Base-by-base conservation (phyloP, 345 rosid species). In the Trapa incisa region DNA sequence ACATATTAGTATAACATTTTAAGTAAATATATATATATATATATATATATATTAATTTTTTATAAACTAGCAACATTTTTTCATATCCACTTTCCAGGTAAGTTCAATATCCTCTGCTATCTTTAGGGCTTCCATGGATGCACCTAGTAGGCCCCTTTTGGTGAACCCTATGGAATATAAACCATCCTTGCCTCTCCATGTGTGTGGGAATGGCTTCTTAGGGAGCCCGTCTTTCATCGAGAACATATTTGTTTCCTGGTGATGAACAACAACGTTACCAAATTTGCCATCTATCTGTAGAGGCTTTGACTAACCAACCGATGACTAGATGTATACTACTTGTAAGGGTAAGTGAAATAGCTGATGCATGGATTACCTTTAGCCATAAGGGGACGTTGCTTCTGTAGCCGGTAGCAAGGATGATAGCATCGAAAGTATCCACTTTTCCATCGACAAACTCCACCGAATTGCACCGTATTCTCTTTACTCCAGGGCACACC, bases 401-500 rank as follows among this genome's bases (percentile, higher is more conserved):
- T 79, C 77, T 92, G 77, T 84, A 92, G 9, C 98, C 98, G 0
- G 98, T 89, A 45, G 98, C 98, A 6, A 92, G 85, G 65, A 92
- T 78, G 41, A 92, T 85, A 52, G 87, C 89, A 39, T 92, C 98
- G 17, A 84, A 89, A 38, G 68, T 79, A 70, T 79, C 88, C 1
- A 66, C 73, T 65, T 71, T 81, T 39, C 96, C 96, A 70, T 89
- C 84, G n/a, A 81, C 80, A 80, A 92, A 92, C 77, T 92, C 96
- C 58, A 70, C 98, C 2, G 75, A 73, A 37, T 76, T 61, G 47
- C 61, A 45, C 67, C 68, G 72, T 73, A 89, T 60, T 65, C 83
- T 80, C 81, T 84, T 83, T 64, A 92, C 75, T 47, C 81, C 96
- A 5, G 67, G 80, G 14, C 41, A 84, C 50, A 87, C 94, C 98